These are phyloP conservation scores for Aspergillus asperescens DNA, from an alignment of 495 filamentous ascomycete species.

Conservation along the genomic window DNA sequence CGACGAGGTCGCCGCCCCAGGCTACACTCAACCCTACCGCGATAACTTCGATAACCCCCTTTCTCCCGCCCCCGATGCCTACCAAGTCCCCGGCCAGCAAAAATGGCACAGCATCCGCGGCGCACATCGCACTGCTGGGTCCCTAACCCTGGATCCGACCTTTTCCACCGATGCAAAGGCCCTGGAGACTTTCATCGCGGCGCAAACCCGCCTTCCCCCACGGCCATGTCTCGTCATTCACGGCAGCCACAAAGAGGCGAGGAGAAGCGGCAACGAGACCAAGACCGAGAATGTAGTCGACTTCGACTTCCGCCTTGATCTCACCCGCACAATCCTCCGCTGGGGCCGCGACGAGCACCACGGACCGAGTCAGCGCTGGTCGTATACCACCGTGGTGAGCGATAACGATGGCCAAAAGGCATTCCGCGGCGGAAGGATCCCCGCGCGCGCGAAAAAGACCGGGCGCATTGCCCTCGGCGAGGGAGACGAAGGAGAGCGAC, in stretches of 20 bases:
- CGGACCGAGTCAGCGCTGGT: background rate
- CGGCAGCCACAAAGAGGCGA: conserved; percentile 32
- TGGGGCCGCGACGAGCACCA: conserved; percentile 3
- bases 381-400: conserved; percentile 22
- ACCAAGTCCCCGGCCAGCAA: conserved; percentile 7
- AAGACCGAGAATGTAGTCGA: conserved; percentile 30
- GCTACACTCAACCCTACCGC: background rate
- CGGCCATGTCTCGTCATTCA: conserved; percentile 31
- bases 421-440: conserved; percentile 28
- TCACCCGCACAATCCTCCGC: conserved; percentile 16
- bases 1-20: conserved; percentile 7
- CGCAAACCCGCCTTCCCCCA: conserved; percentile 33
- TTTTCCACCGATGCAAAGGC: conserved; percentile 22
- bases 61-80: background rate
- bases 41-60: background rate
- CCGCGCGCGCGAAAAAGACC: conserved; percentile 12
- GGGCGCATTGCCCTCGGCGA: conserved; percentile 14
- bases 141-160: conserved; percentile 24
- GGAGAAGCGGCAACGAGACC: conserved; percentile 26
- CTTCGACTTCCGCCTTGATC: conserved; percentile 38
- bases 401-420: conserved; percentile 26
- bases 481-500: conserved; percentile 8
- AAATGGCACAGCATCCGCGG: conserved; percentile 8
- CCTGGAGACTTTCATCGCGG: conserved; percentile 25
- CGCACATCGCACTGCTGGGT: conserved; percentile 13